These are phyloP conservation scores for Penicillium sp. DNA, from an alignment of 2,329 filamentous ascomycete species.

Conservation along the genomic window DNA sequence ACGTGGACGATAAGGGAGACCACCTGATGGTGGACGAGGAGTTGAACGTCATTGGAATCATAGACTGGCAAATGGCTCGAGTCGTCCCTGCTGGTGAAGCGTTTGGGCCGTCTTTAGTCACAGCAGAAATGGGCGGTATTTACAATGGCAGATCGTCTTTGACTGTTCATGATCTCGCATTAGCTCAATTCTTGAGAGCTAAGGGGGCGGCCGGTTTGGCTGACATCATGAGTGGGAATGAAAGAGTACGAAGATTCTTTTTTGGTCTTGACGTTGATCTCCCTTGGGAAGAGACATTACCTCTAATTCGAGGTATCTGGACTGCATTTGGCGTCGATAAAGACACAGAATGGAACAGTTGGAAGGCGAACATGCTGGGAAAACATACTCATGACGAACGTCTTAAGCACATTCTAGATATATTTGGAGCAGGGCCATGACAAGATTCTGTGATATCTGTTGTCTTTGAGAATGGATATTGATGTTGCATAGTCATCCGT, in stretches of 20 bases:
- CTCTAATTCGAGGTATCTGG: slow-evolving; percentile 10
- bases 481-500: not conserved
- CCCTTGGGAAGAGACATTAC: slow-evolving; percentile 10
- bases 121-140: slow-evolving; percentile 9
- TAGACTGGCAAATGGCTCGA: slow-evolving; percentile 45
- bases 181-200: slow-evolving; percentile 10
- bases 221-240: slow-evolving; percentile 9
- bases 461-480: not conserved
- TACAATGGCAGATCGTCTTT: slow-evolving; percentile 11
- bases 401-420: slow-evolving; percentile 2
- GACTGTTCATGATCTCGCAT: slow-evolving; percentile 9
- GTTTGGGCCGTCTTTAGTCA: slow-evolving; percentile 15
- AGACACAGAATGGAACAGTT: slow-evolving; percentile 10
- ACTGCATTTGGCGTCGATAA: slow-evolving; percentile 7
- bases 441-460: not conserved
- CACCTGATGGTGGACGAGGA: slow-evolving; percentile 11
- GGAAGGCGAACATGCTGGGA: slow-evolving; percentile 10
- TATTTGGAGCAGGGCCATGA: slow-evolving; percentile 4
- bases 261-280: slow-evolving; percentile 13
- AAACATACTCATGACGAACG: slow-evolving; percentile 6
- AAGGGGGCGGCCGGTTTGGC: slow-evolving; percentile 8
- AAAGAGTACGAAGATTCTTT: slow-evolving; percentile 16
- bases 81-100: slow-evolving; percentile 11
- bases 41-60: slow-evolving; percentile 45
- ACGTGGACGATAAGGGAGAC: slow-evolving; percentile 12